Conservation (phyloP, 352 stramenopile genomes). For the Globisporangium polare region DNA sequence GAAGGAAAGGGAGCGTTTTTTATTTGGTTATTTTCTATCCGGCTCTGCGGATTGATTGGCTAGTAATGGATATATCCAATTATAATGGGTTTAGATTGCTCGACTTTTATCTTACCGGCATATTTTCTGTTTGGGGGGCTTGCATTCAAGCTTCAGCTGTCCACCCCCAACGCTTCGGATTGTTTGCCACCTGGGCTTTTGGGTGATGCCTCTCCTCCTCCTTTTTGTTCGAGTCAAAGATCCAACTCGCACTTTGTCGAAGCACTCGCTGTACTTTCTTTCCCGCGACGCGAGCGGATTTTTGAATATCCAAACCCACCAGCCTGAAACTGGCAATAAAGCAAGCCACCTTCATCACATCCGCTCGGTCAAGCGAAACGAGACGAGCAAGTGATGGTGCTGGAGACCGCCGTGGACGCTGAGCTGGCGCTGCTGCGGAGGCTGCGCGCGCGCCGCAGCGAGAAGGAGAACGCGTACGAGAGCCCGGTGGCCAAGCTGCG, state of each 20-base stretch:
- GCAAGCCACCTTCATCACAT: not conserved
- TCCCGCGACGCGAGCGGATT: conserved; percentile 5
- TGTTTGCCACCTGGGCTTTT: too few species aligned
- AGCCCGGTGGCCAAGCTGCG: conserved; percentile 12
- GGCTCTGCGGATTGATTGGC: not conserved
- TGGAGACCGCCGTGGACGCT: conserved; percentile 11
- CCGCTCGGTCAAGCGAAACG: not conserved
- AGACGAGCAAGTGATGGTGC: conserved; percentile 6
- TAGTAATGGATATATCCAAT: not conserved
- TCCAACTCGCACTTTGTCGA: conserved; percentile 2
- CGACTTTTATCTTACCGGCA: not conserved
- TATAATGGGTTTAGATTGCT: not conserved
- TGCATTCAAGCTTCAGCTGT: too few species aligned
- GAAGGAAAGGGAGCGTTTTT: not conserved
- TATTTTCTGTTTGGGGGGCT: not conserved
- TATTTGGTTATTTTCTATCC: not conserved
- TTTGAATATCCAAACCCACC: conserved; percentile 18
- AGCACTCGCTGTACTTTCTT: conserved; percentile 6
- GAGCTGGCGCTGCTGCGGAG: conserved; percentile 17
- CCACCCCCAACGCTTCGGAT: too few species aligned
- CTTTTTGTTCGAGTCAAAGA: not conserved
- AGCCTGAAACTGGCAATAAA: not conserved
- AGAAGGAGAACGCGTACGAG: conserved; percentile 20
- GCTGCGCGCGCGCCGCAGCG: conserved; percentile 17
- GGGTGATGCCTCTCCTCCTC: too few species aligned